Conservation (phyloP, 176 grass and related monocot species). For the Musa itinerans region DNA sequence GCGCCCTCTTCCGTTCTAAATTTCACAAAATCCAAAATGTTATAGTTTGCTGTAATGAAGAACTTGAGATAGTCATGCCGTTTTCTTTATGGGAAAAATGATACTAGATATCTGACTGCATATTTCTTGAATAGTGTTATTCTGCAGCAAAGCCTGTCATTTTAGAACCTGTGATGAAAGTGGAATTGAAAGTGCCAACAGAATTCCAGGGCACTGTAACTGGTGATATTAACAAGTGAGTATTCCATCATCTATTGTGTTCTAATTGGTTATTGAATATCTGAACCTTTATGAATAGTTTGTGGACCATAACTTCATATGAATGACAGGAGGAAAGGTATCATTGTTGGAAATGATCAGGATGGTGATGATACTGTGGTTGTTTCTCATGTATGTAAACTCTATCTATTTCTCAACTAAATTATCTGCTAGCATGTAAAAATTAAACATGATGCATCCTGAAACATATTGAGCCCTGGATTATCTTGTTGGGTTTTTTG, state of each 20-base stretch:
- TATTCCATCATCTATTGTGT: slow-evolving; percentile 4
- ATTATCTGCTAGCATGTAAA: no score
- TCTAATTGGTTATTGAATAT: not conserved
- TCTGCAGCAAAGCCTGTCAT: slow-evolving; percentile 73
- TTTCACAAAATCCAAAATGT: not conserved
- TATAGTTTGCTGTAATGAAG: not conserved
- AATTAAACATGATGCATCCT: no score
- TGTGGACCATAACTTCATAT: not conserved
- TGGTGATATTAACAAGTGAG: slow-evolving; percentile 98
- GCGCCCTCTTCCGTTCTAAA: not conserved
- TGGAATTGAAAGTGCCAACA: slow-evolving; percentile 84
- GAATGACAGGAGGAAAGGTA: slow-evolving; percentile 81
- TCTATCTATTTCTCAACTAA: not conserved
- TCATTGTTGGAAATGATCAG: slow-evolving; percentile 93
- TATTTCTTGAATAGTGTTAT: slow-evolving; percentile 58
- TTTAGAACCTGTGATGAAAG: slow-evolving; percentile 96
- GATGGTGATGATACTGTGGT: slow-evolving; percentile 87
- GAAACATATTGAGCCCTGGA: no score
- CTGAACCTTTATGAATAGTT: not conserved
- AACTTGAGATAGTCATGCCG: not conserved
- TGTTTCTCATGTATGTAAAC: slow-evolving; percentile 65
- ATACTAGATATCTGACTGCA: not conserved
- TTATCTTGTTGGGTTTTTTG: no score
- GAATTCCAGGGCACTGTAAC: slow-evolving; percentile 97
- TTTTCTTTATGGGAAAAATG: not conserved